phyloP scores from a whole-genome alignment of 768 basidiomycete species.

The Suillus luteus region DNA sequence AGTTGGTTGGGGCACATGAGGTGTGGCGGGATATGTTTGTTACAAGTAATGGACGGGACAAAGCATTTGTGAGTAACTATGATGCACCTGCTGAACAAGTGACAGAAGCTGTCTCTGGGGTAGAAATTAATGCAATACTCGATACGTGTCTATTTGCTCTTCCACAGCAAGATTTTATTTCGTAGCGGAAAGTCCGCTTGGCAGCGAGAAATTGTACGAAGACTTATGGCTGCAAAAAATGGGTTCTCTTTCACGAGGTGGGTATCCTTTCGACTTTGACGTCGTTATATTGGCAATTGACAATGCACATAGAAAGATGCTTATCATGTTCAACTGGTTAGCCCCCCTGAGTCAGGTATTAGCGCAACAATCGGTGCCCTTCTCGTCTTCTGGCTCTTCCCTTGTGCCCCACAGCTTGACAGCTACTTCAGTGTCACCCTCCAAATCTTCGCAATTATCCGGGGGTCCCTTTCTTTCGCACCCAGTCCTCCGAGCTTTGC shows the following conservation, averaged over 20 bases:
- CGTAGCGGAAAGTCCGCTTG: constrained; percentile 45
- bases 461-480: constrained; percentile 38
- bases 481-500: constrained; percentile 71
- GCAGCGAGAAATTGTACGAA: constrained; percentile 58
- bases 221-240: constrained; percentile 53
- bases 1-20: constrained; percentile 59
- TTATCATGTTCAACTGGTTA: constrained; percentile 86
- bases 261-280: constrained; percentile 13
- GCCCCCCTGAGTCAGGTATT: constrained; percentile 70
- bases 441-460: constrained; percentile 9
- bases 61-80: constrained; percentile 67
- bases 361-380: constrained; percentile 69
- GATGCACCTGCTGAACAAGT: constrained; percentile 8
- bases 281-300: constrained; percentile 12
- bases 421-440: constrained; percentile 16
- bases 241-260: constrained; percentile 79
- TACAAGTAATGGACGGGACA: constrained; percentile 80
- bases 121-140: constrained; percentile 90
- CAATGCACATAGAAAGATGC: constrained; percentile 58
- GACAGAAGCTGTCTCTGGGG: not conserved
- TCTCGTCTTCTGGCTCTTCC: constrained; percentile 42
- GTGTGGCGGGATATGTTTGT: constrained; percentile 81
- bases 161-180: constrained; percentile 61
- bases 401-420: constrained; percentile 24
- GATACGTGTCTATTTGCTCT: constrained; percentile 69